phyloP scores from a whole-genome alignment of 352 stramenopile species.

The Phytophthora nicotianae region DNA sequence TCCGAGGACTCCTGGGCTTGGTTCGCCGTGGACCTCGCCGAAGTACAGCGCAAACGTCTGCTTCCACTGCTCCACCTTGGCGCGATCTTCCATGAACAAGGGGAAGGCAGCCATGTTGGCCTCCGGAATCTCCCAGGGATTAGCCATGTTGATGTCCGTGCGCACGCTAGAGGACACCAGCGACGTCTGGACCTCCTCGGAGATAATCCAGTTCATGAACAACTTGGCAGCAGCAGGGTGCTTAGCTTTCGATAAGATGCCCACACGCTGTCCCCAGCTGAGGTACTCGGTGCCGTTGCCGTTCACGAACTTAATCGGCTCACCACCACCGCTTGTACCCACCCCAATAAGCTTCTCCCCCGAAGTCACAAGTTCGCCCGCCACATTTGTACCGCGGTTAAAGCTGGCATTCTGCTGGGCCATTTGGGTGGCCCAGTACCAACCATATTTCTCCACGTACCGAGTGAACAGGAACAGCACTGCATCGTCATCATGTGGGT shows the following conservation, averaged over 20 bases:
- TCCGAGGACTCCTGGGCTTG: slow-evolving; percentile 42
- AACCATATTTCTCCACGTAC: slow-evolving; percentile 60
- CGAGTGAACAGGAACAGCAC: slow-evolving; percentile 43
- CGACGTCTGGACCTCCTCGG: slow-evolving; percentile 37
- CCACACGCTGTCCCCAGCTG: slow-evolving; percentile 50
- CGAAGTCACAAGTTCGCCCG: slow-evolving; percentile 18
- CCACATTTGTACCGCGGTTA: slow-evolving; percentile 38
- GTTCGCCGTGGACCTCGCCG: slow-evolving; percentile 48
- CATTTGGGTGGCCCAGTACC: slow-evolving; percentile 51
- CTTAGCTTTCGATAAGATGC: slow-evolving; percentile 55
- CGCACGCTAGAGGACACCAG: slow-evolving; percentile 28
- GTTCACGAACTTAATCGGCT: not conserved
- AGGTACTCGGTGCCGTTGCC: slow-evolving; percentile 38
- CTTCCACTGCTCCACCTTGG: slow-evolving; percentile 42
- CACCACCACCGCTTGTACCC: slow-evolving; percentile 9
- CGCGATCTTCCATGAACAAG: slow-evolving; percentile 59
- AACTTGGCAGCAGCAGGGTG: slow-evolving; percentile 55
- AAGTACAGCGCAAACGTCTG: slow-evolving; percentile 59
- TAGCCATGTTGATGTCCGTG: slow-evolving; percentile 44
- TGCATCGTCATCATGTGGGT: slow-evolving; percentile 58
- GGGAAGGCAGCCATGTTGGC: slow-evolving; percentile 37
- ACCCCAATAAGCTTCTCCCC: slow-evolving; percentile 39
- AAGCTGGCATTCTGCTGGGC: slow-evolving; percentile 40
- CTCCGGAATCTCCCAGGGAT: slow-evolving; percentile 40
- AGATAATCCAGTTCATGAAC: slow-evolving; percentile 60